These are phyloP conservation scores for Colletotrichum sp. DNA, from an alignment of 2,329 filamentous ascomycete species.

Conservation along the genomic window DNA sequence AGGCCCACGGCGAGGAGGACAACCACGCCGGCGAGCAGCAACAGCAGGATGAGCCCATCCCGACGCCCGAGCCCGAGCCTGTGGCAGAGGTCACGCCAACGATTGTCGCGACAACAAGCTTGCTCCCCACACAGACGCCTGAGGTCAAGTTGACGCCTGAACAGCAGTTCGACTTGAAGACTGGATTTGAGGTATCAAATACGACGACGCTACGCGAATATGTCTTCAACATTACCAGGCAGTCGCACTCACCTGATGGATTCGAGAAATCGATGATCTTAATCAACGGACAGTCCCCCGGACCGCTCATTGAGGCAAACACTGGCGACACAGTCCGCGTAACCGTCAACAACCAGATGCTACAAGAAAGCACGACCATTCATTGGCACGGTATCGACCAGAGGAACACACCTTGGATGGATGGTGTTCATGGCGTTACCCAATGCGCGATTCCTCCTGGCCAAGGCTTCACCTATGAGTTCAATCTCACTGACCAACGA, in stretches of 20 bases:
- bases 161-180: slow-evolving; percentile 10
- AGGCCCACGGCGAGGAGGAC: not conserved
- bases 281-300: slow-evolving; percentile 70
- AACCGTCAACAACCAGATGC: slow-evolving; percentile 42
- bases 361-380: slow-evolving; percentile 52
- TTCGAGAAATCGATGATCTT: slow-evolving; percentile 59
- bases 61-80: not conserved
- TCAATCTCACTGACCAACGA: slow-evolving; percentile 61
- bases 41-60: not conserved
- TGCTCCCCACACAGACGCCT: slow-evolving; percentile 5
- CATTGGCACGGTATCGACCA: slow-evolving; percentile 76
- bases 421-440: slow-evolving; percentile 66
- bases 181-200: slow-evolving; percentile 1
- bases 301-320: slow-evolving; percentile 62
- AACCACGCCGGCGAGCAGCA: not conserved
- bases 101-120: not conserved
- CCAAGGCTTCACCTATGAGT: slow-evolving; percentile 58
- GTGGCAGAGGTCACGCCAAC: not conserved
- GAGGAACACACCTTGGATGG: slow-evolving; percentile 68
- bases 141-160: not conserved
- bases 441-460: slow-evolving; percentile 66
- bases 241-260: slow-evolving; percentile 58
- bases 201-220: slow-evolving; percentile 48
- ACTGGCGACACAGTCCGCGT: slow-evolving; percentile 47
- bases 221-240: slow-evolving; percentile 57